Evolutionary conservation across 768 basidiomycete genomes (phyloP), one percentile per base, ranked within the genome.

Genomic region (Lentinula aciculospora): DNA sequence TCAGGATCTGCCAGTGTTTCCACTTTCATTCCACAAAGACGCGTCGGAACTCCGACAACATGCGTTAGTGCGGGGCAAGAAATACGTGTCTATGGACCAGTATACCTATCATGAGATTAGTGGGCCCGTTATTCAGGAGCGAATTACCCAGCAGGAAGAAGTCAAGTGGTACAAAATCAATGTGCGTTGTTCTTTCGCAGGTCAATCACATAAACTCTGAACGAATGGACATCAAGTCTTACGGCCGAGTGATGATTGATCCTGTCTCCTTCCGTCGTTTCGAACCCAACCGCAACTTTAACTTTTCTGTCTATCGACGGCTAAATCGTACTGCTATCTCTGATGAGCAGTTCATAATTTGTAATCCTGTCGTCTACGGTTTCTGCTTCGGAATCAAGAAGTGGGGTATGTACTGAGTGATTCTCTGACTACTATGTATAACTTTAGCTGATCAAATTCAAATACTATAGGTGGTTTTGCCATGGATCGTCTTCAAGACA

Each of bases 191-290:
- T 13, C 13, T 9, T 34, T 34, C 12, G 31, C 58, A 7, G 31
- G 10, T 25, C 31, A 32, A 32, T 34, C 32, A 34, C 13, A 1
- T 34, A 1, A 34, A 34, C 32, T n/a, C n/a, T 34, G 6, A 34
- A 19, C 56, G 23, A 40, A 25, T 9, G 25, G 15, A 19, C 39
- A 7, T 58, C 3, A 46, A 67, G 66, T 59, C 60, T 17, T 57
- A 64, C 27, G 68, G 68, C 29, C 64, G 69, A 8, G 62, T 67
- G 13, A 69, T 70, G 68, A 67, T 69, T 29, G 61, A 65, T 56
- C 63, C 67, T 6, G 42, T 49, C 23, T 56, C 68, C 3, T 71
- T 66, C 58, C 58, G 63, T 3, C 37, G 51, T 19, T 68, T 65
- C 56, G 48, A 67, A 39, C 64, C 65, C 3, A 61, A 66, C 32